These are phyloP conservation scores for Pouteria glomerata DNA, from an alignment of 148 eudicot genomes.

Conservation along the genomic window DNA sequence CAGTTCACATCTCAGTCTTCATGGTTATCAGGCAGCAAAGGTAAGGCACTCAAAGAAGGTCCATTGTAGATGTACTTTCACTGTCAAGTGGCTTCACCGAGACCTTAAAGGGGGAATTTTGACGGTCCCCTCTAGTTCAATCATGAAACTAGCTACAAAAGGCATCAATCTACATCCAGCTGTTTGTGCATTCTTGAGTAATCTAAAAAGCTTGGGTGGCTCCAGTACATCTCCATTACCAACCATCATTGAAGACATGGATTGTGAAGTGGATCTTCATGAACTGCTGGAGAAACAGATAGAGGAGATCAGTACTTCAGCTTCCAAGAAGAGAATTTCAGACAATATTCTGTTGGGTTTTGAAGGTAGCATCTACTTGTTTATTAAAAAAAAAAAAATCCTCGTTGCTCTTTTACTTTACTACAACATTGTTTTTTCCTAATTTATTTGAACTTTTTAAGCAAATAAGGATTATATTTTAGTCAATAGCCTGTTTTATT, in stretches of 20 bases:
- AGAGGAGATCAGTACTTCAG: slow-evolving; percentile 35
- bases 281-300: slow-evolving; percentile 42
- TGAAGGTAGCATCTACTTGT: slow-evolving; percentile 19
- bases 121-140: slow-evolving; percentile 33
- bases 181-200: slow-evolving; percentile 37
- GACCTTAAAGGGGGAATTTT: slow-evolving; percentile 22
- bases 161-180: slow-evolving; percentile 39
- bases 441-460: not conserved
- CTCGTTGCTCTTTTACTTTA: not conserved
- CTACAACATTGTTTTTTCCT: not conserved
- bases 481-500: not conserved
- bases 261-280: slow-evolving; percentile 39
- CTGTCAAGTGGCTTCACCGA: slow-evolving; percentile 43
- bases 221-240: slow-evolving; percentile 14
- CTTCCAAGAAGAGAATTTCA: slow-evolving; percentile 22
- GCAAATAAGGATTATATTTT: not conserved
- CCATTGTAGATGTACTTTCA: slow-evolving; percentile 55
- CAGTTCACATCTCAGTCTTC: not conserved
- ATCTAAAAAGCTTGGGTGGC: slow-evolving; percentile 12
- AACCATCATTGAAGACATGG: slow-evolving; percentile 21
- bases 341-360: slow-evolving; percentile 17
- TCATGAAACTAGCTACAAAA: slow-evolving; percentile 42
- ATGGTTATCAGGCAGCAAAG: slow-evolving; percentile 29
- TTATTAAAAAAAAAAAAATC: no score
- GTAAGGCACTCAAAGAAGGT: slow-evolving; percentile 54